These are phyloP conservation scores for Agrostemma githago DNA, from an alignment of 148 eudicot species.

Conservation along the genomic window DNA sequence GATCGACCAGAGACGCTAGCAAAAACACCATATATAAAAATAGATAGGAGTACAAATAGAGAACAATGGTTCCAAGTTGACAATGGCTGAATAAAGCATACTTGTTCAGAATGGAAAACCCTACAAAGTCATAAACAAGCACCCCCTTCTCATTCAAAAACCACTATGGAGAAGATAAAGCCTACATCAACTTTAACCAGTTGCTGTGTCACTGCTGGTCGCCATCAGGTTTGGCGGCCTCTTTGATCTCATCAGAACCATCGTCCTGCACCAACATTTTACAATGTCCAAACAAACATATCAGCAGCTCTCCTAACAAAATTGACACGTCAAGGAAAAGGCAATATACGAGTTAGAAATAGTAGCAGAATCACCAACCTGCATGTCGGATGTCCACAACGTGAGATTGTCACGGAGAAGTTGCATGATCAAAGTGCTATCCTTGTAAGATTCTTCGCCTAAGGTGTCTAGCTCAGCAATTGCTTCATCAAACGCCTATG, in stretches of 20 bases:
- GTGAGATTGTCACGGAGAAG: constrained; percentile 72
- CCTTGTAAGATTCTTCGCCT: constrained; percentile 69
- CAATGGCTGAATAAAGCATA: constrained; percentile 27
- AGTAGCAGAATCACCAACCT: constrained; percentile 33
- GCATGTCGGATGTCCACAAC: constrained; percentile 76
- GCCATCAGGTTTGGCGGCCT: constrained; percentile 46
- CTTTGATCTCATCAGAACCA: constrained; percentile 58
- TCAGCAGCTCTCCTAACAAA: background rate
- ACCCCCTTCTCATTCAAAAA: constrained; percentile 33
- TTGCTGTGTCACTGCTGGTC: constrained; percentile 36
- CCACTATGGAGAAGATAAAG: constrained; percentile 35
- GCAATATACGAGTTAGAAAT: background rate
- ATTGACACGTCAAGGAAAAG: background rate
- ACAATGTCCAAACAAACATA: background rate
- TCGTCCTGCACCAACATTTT: constrained; percentile 48
- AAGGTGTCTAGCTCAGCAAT: constrained; percentile 62
- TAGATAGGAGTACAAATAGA: constrained; percentile 2
- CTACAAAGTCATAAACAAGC: constrained; percentile 30
- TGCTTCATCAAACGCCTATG: constrained; percentile 60
- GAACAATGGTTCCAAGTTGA: constrained; percentile 19
- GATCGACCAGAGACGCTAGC: background rate
- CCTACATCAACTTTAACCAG: constrained; percentile 21
- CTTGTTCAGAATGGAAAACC: constrained; percentile 25
- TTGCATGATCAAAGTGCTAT: constrained; percentile 67
- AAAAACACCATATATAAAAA: background rate